Percentiles rank a stretch among this genome's conserved stretches.
Evolutionary conservation across 108 stramenopile genomes (phyloP).

Genomic region (Nitzschia sp.): DNA sequence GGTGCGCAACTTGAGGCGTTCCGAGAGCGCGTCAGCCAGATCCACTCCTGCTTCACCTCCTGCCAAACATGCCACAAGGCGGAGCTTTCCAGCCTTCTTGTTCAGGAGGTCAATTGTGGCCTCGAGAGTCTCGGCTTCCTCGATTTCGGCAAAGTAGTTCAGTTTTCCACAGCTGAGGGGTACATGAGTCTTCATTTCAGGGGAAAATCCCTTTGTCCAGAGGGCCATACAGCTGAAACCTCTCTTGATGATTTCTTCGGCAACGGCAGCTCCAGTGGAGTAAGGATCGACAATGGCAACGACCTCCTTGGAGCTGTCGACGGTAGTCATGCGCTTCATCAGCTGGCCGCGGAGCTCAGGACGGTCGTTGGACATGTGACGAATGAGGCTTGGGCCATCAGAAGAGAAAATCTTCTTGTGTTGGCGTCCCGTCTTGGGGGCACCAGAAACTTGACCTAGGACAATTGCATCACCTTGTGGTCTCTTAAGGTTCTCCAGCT

Average conservation of each 20-base stretch:
- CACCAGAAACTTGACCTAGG: not conserved
- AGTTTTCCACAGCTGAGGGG: constrained; percentile 47
- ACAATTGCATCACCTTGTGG: constrained; percentile 44
- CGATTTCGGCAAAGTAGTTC: constrained; percentile 50
- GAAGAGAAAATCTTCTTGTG: not conserved
- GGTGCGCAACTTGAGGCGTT: constrained; percentile 67
- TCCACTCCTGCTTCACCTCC: constrained; percentile 82
- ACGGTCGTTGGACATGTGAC: constrained; percentile 69
- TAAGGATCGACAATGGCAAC: constrained; percentile 89
- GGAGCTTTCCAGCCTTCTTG: constrained; percentile 44
- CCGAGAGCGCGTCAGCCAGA: constrained; percentile 63
- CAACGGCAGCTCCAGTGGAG: constrained; percentile 77
- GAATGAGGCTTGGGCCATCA: constrained; percentile 61
- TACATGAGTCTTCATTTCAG: constrained; percentile 69
- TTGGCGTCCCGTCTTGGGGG: not conserved
- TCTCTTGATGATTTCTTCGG: constrained; percentile 62
- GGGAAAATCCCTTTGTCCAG: constrained; percentile 60
- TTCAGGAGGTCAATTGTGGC: constrained; percentile 44
- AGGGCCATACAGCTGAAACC: constrained; percentile 72
- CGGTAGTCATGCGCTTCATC: constrained; percentile 69
- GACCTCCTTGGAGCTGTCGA: constrained; percentile 73
- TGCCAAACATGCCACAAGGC: constrained; percentile 65
- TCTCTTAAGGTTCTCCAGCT: constrained; percentile 58
- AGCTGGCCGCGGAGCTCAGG: constrained; percentile 40
- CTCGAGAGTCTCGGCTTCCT: constrained; percentile 45